Evolutionary conservation across 371 early-diverging fungal species (phyloP).

Genomic region (Dichotomocladium elegans): DNA sequence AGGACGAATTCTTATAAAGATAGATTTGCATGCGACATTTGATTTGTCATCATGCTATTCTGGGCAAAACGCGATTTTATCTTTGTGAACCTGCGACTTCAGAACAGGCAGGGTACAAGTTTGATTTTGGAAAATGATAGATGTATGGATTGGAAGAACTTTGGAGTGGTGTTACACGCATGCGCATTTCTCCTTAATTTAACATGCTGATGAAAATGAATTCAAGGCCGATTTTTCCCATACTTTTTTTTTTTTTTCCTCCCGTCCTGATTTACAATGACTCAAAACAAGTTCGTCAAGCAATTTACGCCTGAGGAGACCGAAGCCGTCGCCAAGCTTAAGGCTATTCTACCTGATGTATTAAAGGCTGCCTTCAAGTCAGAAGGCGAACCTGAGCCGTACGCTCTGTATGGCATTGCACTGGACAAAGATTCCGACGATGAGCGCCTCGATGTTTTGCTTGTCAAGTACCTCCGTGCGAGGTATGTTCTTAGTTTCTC

Average conservation of each 20-base stretch:
- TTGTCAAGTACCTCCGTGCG: conserved; percentile 56
- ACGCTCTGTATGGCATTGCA: conserved; percentile 49
- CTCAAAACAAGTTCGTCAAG: conserved; percentile 18
- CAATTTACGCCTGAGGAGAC: conserved; percentile 40
- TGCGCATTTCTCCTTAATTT: too few relatives aligned
- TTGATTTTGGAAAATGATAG: too few relatives aligned
- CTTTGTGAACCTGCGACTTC: too few relatives aligned
- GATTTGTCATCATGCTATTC: too few relatives aligned
- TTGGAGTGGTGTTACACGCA: too few relatives aligned
- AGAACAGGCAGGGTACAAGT: too few relatives aligned
- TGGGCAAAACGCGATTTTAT: too few relatives aligned
- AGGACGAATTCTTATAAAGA: too few relatives aligned
- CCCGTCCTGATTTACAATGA: not conserved
- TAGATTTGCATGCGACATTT: too few relatives aligned
- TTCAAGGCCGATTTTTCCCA: not conserved
- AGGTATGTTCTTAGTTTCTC: conserved; percentile 28
- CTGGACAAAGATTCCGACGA: conserved; percentile 42
- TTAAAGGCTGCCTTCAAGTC: conserved; percentile 18
- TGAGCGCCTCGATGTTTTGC: conserved; percentile 49
- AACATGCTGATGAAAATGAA: too few relatives aligned
- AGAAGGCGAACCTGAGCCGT: conserved; percentile 27
- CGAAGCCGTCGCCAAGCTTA: conserved; percentile 39
- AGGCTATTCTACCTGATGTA: conserved; percentile 42
- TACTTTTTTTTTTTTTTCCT: not conserved
- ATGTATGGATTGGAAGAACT: too few relatives aligned